Base-by-base conservation (phyloP, 306 rosid species). In the Oemleria cerasiformis region DNA sequence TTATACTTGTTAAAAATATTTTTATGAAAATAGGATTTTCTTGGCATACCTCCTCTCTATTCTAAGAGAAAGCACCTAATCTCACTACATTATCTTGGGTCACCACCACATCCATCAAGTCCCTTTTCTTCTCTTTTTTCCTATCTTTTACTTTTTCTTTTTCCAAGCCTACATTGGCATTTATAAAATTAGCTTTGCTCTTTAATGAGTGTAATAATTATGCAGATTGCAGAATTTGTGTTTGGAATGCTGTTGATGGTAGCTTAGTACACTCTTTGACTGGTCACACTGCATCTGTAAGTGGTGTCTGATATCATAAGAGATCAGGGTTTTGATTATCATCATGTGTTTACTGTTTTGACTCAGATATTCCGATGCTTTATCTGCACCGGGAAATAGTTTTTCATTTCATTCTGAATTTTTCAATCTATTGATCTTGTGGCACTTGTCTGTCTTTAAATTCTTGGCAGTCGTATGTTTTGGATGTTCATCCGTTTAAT, bases 401-500 rank as follows among this genome's bases (percentile, higher is more conserved):
- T 62, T 42, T 57, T 55, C 66, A 51, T 68, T 57, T 36, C 38
- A 56, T 25, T 59, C 58, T 82, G 70, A 53, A 48, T 47, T 60
- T 40, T 69, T 73, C 38, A 5, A 49, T n/a, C 65, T 70, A 17
- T 67, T 68, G 62, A 75, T 75, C 66, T 76, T 60, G 43, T 71
- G 79, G 73, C 23, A 72, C 74, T 73, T 57, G 67, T 74, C 39
- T 63, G 60, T 45, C 77, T 67, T 83, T 83, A 72, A 60, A 68
- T 74, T 74, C 45, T 74, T 86, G 75, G 76, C 85, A 92, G 97
- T 85, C 97, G 71, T 92, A 89, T 54, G 97, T 92, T 76, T 77
- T 92, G 92, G 97, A 89, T 89, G 97, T 92, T 64, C 97, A 92
- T 88, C 97, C 97, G 70, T 92, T 92, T 82, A 92, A 92, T 79